phyloP scores from a whole-genome alignment of 352 stramenopile species.

The Pythium graminicola region DNA sequence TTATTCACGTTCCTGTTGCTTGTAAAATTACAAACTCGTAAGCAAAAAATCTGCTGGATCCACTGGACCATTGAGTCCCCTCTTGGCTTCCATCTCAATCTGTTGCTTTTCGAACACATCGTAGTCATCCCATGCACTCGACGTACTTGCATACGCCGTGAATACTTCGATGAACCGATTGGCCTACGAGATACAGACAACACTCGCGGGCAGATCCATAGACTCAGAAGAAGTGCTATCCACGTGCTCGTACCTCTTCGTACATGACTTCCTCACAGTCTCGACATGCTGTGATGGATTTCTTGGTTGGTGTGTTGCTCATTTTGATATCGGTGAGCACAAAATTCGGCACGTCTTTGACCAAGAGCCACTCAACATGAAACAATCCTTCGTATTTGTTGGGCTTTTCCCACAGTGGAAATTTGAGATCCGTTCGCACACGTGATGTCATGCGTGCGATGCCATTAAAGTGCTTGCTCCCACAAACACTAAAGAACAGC shows the following conservation, averaged over 20 bases:
- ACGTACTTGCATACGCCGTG: conserved; percentile 38
- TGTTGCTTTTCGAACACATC: conserved; percentile 56
- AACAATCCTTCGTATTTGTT: conserved; percentile 77
- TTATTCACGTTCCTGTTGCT: too few relatives aligned
- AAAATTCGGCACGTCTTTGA: conserved; percentile 81
- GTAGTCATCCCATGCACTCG: conserved; percentile 77
- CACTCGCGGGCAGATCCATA: not conserved
- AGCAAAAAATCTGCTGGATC: conserved; percentile 11
- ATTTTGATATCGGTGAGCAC: conserved; percentile 72
- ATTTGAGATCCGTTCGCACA: conserved; percentile 40
- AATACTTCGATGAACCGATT: conserved; percentile 62
- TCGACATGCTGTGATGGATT: conserved; percentile 71
- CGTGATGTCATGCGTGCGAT: conserved; percentile 73
- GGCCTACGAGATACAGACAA: conserved; percentile 27
- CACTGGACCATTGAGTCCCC: conserved; percentile 24
- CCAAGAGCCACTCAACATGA: conserved; percentile 71
- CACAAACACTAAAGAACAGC: conserved; percentile 79
- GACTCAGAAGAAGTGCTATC: not conserved
- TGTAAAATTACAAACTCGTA: not conserved
- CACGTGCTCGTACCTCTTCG: conserved; percentile 39
- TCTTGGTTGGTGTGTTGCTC: conserved; percentile 71
- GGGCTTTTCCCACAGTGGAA: conserved; percentile 73
- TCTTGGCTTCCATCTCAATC: conserved; percentile 45
- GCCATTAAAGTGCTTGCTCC: conserved; percentile 68
- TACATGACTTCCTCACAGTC: conserved; percentile 76